A percentile compares a stretch with the other conserved stretches of the same genome.
These are phyloP conservation scores for Scedosporium aurantiacum DNA, from an alignment of 2,329 filamentous ascomycete species.

Conservation along the genomic window DNA sequence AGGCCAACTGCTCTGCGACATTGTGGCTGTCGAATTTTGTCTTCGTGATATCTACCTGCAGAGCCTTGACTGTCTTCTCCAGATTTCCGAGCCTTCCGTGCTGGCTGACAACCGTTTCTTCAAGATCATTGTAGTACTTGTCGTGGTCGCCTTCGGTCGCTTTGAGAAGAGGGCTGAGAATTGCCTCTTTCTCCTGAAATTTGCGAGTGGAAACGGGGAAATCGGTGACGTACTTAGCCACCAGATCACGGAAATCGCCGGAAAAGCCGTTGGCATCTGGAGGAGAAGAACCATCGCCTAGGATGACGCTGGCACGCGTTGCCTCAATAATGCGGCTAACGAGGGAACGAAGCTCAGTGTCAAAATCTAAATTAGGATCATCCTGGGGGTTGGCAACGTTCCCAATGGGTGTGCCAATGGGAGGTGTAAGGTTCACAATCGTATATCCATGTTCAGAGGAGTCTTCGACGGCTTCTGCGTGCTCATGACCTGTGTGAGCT, in stretches of 20 bases:
- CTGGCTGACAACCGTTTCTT: not conserved
- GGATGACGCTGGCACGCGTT: not conserved
- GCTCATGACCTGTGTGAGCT: not conserved
- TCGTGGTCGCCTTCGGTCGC: not conserved
- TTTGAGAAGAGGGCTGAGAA: not conserved
- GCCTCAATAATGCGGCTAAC: not conserved
- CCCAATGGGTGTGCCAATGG: too few species aligned
- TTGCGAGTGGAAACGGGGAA: not conserved
- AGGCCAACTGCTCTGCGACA: not conserved
- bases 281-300: not conserved
- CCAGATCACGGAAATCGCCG: not conserved
- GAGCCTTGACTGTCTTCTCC: not conserved
- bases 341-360: not conserved
- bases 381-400: not conserved
- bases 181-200: not conserved
- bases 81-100: not conserved
- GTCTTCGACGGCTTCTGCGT: not conserved
- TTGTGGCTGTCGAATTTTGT: not conserved
- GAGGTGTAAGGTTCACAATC: too few species aligned
- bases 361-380: not conserved
- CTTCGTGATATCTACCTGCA: not conserved
- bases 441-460: too few species aligned
- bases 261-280: not conserved
- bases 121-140: not conserved
- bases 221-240: not conserved